Conservation (phyloP, 1,284 basidiomycete species). For the Rhodotorula sp. region DNA sequence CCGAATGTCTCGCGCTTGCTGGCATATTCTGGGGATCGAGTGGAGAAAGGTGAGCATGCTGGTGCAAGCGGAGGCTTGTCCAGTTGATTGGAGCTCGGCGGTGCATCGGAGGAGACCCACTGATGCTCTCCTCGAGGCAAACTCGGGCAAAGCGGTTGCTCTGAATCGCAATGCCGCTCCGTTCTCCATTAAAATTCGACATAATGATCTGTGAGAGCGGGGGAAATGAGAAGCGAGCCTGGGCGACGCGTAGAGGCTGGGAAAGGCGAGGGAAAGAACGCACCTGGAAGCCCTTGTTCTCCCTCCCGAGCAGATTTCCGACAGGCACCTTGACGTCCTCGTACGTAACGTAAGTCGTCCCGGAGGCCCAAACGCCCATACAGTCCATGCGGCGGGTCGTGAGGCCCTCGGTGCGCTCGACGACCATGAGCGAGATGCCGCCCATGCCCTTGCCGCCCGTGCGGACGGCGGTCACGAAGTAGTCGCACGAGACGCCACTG, state of each 20-base stretch:
- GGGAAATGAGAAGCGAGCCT: too few relatives aligned
- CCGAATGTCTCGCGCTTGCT: constrained; percentile 46
- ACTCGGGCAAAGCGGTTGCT: constrained; percentile 40
- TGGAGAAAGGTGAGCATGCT: background rate
- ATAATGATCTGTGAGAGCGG: background rate
- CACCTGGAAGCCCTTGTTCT: constrained; percentile 41
- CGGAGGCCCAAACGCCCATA: constrained; percentile 46
- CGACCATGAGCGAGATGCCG: constrained; percentile 50
- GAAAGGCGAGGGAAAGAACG: background rate
- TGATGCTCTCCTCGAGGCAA: constrained; percentile 36
- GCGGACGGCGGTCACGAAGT: constrained; percentile 49
- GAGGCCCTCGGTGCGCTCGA: constrained; percentile 45
- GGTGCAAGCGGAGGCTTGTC: too few relatives aligned
- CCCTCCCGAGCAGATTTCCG: constrained; percentile 50
- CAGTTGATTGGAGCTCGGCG: too few relatives aligned
- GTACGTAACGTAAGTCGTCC: constrained; percentile 50
- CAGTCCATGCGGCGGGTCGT: constrained; percentile 48
- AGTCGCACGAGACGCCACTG: constrained; percentile 45
- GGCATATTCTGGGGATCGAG: constrained; percentile 34
- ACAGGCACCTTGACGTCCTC: constrained; percentile 50
- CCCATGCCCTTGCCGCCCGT: constrained; percentile 51
- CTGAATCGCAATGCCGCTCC: constrained; percentile 43
- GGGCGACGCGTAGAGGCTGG: too few relatives aligned
- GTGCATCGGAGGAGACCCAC: too few relatives aligned
- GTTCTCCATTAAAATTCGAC: constrained; percentile 15